Percentiles rank a stretch among this genome's conserved stretches.
phyloP scores from a whole-genome alignment of 352 stramenopile genomes.

The Globisporangium rhizosaccharum region DNA sequence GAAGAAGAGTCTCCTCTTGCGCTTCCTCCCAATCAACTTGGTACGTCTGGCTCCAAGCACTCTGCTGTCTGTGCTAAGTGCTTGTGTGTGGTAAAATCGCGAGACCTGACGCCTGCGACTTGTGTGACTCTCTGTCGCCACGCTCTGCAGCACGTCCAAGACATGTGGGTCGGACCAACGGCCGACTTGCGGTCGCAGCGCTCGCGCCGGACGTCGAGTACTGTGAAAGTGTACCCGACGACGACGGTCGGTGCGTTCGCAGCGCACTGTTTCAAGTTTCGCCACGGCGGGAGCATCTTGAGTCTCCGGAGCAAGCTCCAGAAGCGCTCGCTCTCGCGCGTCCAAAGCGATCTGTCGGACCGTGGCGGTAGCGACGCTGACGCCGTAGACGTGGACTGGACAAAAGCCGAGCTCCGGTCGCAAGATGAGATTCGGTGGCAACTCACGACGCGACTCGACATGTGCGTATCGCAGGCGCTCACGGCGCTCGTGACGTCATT shows the following conservation, averaged over 20 bases:
- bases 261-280: constrained; percentile 79
- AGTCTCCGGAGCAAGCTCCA: constrained; percentile 52
- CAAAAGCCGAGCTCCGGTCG: constrained; percentile 30
- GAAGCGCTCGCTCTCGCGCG: constrained; percentile 48
- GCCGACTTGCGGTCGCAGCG: constrained; percentile 60
- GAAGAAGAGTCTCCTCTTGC: constrained; percentile 70
- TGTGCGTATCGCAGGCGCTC: constrained; percentile 74
- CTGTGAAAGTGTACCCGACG: constrained; percentile 60
- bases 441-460: constrained; percentile 68
- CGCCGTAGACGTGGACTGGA: constrained; percentile 42
- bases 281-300: constrained; percentile 65
- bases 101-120: neutral
- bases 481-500: constrained; percentile 70
- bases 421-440: constrained; percentile 74
- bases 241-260: constrained; percentile 79
- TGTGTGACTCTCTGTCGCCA: neutral
- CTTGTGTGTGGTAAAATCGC: neutral
- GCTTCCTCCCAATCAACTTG: constrained; percentile 78
- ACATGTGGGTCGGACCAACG: constrained; percentile 78
- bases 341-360: constrained; percentile 39
- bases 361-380: constrained; percentile 16
- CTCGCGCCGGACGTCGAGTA: constrained; percentile 48
- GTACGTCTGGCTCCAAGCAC: constrained; percentile 11
- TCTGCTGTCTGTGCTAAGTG: neutral
- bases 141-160: constrained; percentile 60